Base-by-base conservation (phyloP, 371 early-diverging fungal genomes). In the Rhizopus stolonifer region DNA sequence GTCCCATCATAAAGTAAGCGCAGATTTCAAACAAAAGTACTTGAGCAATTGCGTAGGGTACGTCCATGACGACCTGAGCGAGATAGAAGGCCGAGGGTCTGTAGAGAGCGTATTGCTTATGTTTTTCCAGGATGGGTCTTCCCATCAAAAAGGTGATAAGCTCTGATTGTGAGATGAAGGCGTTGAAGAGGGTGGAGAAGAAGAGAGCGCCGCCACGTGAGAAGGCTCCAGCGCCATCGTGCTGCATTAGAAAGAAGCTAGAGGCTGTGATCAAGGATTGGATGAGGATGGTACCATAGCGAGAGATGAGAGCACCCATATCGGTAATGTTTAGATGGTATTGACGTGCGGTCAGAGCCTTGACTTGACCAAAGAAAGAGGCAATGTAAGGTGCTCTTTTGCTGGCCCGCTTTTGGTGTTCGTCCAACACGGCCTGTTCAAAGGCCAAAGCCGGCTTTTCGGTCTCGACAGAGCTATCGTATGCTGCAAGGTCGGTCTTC, bases 171-270 rank as follows among this genome's bases (percentile, higher is more conserved):
- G 80, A 61, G n/a, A 81, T 68, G 17, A 86, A 74, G 14, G 81
- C 54, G 32, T 76, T 83, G 55, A 84, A 81, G 17, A 86, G 54
- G 1, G 78, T 56, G 10, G 80, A 64, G 38, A 82, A 81, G 45
- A 82, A 83, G 13, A 85, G 54, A 22, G 81, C 87, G 69, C 89
- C 90, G 42, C 89, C 87, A 38, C 92, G 83, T 4, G 85, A 82
- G 63, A 88, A 86, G 43, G 84, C 81, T 34, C 90, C 88, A 14
- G 55, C 57, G 4, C 76, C 70, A 43, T 59, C 60, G 0, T 51
- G 38, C 9, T 85, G 83, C 46, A 87, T 59, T 46, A 64, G 52
- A 47, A 71, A 81, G 66, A 87, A 89, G 40, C 84, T 79, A 24
- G 86, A 83, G 17, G 87, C 88, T 54, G 84, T 80, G 47, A 89